A percentile compares a stretch with the other conserved stretches of the same genome.
Evolutionary conservation across 2,329 filamentous ascomycete genomes (phyloP).

Genomic region (Fonsecaea pedrosoi): DNA sequence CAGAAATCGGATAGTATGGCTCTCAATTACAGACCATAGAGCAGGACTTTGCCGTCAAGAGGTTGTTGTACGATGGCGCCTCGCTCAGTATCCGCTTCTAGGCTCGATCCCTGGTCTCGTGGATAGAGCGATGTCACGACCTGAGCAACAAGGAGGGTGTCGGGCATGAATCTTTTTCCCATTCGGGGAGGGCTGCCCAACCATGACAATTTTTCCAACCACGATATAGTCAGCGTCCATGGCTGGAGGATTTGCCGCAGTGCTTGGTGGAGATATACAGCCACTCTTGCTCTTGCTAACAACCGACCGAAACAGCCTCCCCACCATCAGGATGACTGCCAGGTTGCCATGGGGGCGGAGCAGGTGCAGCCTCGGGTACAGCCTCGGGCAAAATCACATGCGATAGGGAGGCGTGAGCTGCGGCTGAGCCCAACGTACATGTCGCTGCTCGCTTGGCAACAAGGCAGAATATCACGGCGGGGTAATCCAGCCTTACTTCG

Average conservation of each 20-base stretch:
- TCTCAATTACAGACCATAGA: slow-evolving; percentile 44
- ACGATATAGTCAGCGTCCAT: no score
- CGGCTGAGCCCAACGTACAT: neutral
- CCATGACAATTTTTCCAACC: no score
- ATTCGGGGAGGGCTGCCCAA: no score
- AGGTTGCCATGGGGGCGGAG: neutral
- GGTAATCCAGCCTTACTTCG: neutral
- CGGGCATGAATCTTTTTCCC: no score
- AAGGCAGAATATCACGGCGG: neutral
- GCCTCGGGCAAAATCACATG: neutral
- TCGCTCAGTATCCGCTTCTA: neutral
- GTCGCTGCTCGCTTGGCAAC: neutral
- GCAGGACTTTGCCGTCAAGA: neutral
- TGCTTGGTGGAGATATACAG: neutral
- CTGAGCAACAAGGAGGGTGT: no score
- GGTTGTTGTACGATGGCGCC: neutral
- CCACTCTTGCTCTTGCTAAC: neutral
- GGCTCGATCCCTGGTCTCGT: no score
- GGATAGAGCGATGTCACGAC: no score
- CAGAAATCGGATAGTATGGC: slow-evolving; percentile 47
- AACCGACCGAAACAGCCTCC: neutral
- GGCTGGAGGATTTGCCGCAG: neutral
- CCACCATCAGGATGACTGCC: neutral
- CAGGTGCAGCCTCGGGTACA: neutral
- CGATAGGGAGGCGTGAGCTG: neutral